Conservation (phyloP, 2,329 filamentous ascomycete species). For the Curvularia lunata region DNA sequence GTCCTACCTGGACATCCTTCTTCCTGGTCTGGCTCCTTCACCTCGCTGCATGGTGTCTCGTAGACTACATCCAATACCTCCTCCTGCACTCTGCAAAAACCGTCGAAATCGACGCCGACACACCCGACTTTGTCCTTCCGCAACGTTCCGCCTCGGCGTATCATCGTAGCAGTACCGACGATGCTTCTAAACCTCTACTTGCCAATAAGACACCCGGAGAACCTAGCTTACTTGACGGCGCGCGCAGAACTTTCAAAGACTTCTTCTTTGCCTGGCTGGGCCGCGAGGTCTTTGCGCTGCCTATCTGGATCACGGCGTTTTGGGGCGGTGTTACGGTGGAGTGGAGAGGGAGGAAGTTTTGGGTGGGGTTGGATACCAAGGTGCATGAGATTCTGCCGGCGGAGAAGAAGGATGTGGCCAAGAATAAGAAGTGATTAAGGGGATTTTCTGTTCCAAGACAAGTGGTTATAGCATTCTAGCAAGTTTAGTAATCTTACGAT, state of each 20-base stretch:
- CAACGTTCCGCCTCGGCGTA: conserved; percentile 48
- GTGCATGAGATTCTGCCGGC: conserved; percentile 64
- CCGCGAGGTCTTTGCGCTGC: conserved; percentile 80
- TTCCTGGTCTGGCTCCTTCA: conserved; percentile 68
- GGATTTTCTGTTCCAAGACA: background rate
- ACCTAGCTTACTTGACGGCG: conserved; percentile 41
- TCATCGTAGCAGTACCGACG: conserved; percentile 23
- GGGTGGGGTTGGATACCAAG: conserved; percentile 82
- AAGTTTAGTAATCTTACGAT: background rate
- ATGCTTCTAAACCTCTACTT: conserved; percentile 32
- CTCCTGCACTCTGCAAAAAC: conserved; percentile 76
- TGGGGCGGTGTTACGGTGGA: conserved; percentile 84
- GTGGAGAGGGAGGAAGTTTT: conserved; percentile 85
- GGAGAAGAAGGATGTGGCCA: conserved; percentile 7
- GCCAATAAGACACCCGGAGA: conserved; percentile 16
- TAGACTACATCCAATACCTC: conserved; percentile 76
- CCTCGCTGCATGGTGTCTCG: conserved; percentile 72
- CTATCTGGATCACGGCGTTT: conserved; percentile 90
- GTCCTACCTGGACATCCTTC: conserved; percentile 73
- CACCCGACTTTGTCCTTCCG: conserved; percentile 72
- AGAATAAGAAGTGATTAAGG: conserved; percentile 5
- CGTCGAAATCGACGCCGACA: conserved; percentile 72
- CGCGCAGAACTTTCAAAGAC: conserved; percentile 64
- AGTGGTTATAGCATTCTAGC: background rate
- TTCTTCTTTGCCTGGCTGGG: conserved; percentile 87